These are phyloP conservation scores for Fomitopsis pinicola DNA, from an alignment of 1,284 basidiomycete species.

Conservation along the genomic window DNA sequence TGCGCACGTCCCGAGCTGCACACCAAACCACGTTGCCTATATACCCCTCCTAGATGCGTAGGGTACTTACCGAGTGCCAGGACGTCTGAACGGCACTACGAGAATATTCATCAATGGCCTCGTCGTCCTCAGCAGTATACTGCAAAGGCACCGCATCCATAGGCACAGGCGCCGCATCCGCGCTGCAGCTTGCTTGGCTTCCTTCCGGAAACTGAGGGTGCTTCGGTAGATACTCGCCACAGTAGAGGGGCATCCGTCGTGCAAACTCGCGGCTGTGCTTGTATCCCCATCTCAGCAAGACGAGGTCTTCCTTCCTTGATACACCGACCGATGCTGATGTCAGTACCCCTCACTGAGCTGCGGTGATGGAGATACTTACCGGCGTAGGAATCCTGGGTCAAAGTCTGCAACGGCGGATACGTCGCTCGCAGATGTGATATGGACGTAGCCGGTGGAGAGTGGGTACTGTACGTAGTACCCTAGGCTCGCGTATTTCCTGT, in stretches of 20 bases:
- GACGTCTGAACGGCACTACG: constrained; percentile 21
- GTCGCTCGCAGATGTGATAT: constrained; percentile 36
- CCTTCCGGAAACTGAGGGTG: constrained; percentile 48
- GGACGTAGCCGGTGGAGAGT: constrained; percentile 32
- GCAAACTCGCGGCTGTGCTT: constrained; percentile 55
- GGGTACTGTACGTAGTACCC: constrained; percentile 27
- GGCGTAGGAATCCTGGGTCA: constrained; percentile 24
- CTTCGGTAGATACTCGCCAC: constrained; percentile 41
- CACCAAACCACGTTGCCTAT: not conserved
- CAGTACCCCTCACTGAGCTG: no score
- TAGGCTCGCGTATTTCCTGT: constrained; percentile 30
- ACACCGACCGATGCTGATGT: not conserved
- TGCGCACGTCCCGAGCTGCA: constrained; percentile 58
- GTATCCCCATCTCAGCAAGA: constrained; percentile 49
- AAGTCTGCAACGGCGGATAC: constrained; percentile 34
- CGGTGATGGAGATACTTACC: constrained; percentile 16
- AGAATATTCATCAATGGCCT: constrained; percentile 40
- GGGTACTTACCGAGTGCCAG: constrained; percentile 50
- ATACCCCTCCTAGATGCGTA: not conserved
- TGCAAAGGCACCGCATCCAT: constrained; percentile 41
- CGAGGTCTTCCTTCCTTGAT: constrained; percentile 40
- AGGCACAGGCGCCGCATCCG: constrained; percentile 32
- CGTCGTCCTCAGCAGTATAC: constrained; percentile 55
- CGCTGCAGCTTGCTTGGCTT: constrained; percentile 38
- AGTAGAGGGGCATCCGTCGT: constrained; percentile 51